Conservation (phyloP, 2,329 filamentous ascomycete genomes). For the Pseudogymnoascus sp. region DNA sequence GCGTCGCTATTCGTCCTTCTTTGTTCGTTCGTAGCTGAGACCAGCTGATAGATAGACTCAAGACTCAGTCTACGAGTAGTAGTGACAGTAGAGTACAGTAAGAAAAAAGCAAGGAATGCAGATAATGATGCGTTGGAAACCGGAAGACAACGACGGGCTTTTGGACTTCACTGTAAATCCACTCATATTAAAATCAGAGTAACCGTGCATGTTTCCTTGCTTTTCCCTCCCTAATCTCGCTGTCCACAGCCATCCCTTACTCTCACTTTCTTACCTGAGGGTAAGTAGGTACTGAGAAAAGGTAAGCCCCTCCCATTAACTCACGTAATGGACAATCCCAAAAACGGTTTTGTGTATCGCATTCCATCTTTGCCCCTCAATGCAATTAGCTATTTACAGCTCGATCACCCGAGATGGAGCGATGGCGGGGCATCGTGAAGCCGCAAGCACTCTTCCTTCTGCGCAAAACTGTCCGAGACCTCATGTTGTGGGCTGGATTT, state of each 20-base stretch:
- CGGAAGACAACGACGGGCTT: neutral
- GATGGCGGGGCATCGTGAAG: neutral
- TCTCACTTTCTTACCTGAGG: neutral
- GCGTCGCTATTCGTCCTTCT: neutral
- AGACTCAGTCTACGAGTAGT: neutral
- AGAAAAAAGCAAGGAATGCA: constrained; percentile 5
- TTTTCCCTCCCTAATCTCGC: neutral
- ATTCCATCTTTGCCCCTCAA: neutral
- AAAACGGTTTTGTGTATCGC: constrained; percentile 4
- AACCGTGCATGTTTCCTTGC: neutral
- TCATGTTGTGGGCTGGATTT: constrained; percentile 5
- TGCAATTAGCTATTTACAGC: constrained; percentile 6
- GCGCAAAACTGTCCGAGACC: neutral
- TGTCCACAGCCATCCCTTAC: neutral
- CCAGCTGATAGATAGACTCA: constrained; percentile 1
- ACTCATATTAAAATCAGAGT: constrained; percentile 1
- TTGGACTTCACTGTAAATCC: neutral
- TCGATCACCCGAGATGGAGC: neutral
- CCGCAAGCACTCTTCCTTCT: neutral
- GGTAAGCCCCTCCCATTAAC: neutral
- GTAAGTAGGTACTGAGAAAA: neutral
- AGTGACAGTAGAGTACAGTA: neutral
- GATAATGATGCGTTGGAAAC: neutral
- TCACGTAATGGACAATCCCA: neutral
- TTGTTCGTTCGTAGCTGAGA: neutral